phyloP scores from a whole-genome alignment of 495 filamentous ascomycete species.

The Neurospora sp. region DNA sequence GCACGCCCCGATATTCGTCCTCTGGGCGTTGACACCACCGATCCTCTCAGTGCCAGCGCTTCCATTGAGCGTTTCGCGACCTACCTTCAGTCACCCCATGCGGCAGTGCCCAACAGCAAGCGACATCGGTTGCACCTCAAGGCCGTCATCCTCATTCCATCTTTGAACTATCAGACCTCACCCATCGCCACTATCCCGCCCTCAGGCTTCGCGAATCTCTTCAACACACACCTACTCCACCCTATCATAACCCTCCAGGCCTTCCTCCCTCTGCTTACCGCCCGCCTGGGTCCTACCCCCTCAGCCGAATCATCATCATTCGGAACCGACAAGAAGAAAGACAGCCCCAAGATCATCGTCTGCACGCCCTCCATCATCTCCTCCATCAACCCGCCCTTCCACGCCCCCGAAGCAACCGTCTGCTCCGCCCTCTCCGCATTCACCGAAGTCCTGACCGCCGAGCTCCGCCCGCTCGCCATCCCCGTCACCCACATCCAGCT shows the following conservation, averaged over 20 bases:
- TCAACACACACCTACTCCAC: slow-evolving; percentile 88
- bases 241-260: slow-evolving; percentile 78
- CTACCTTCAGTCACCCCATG: slow-evolving; percentile 61
- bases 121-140: slow-evolving; percentile 64
- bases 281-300: slow-evolving; percentile 30
- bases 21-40: slow-evolving; percentile 71
- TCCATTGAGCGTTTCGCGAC: slow-evolving; percentile 55
- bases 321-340: background rate
- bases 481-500: slow-evolving; percentile 76
- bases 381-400: slow-evolving; percentile 72
- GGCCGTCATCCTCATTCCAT: slow-evolving; percentile 69
- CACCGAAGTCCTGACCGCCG: slow-evolving; percentile 60
- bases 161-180: slow-evolving; percentile 58
- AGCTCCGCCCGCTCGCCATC: slow-evolving; percentile 62
- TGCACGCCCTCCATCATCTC: slow-evolving; percentile 79
- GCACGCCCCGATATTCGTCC: slow-evolving; percentile 70
- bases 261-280: slow-evolving; percentile 71
- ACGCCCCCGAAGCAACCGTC: slow-evolving; percentile 70
- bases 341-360: slow-evolving; percentile 55
- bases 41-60: slow-evolving; percentile 43
- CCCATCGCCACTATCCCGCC: slow-evolving; percentile 75
- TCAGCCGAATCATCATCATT: background rate
- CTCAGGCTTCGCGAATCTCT: slow-evolving; percentile 72
- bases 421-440: slow-evolving; percentile 74
- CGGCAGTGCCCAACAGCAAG: slow-evolving; percentile 59